A percentile compares a stretch with the other conserved stretches of the same genome.
Conservation (phyloP, 805 yeast species). For the Ogataea populi-albae region DNA sequence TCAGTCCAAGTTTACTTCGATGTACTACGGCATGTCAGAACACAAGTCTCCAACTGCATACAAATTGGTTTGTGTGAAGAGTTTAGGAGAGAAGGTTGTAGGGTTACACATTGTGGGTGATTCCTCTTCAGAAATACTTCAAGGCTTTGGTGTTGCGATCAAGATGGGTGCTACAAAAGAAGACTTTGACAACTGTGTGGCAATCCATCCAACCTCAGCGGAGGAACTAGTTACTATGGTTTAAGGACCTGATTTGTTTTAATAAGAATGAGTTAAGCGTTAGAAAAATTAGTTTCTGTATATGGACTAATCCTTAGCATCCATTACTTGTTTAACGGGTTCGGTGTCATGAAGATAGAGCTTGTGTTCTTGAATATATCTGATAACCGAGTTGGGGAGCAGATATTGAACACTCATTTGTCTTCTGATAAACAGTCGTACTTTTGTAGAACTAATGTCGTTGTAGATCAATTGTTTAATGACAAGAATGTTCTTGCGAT, state of each 20-base stretch:
- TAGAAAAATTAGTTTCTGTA: background rate
- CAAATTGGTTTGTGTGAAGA: slow-evolving; percentile 68
- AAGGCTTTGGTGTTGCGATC: slow-evolving; percentile 97
- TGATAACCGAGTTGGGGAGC: slow-evolving; percentile 88
- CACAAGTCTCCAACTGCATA: slow-evolving; percentile 84
- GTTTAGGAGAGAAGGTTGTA: slow-evolving; percentile 86
- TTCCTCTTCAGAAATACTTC: slow-evolving; percentile 84
- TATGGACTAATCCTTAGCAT: slow-evolving; percentile 23
- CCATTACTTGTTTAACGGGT: slow-evolving; percentile 86
- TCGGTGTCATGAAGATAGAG: slow-evolving; percentile 83
- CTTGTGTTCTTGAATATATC: slow-evolving; percentile 91
- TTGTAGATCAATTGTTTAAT: slow-evolving; percentile 95
- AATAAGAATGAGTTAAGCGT: background rate
- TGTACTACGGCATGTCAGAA: slow-evolving; percentile 88
- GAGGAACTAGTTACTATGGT: slow-evolving; percentile 92
- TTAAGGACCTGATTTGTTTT: slow-evolving; percentile 18
- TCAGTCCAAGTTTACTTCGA: slow-evolving; percentile 78
- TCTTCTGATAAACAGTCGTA: slow-evolving; percentile 84
- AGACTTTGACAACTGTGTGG: slow-evolving; percentile 94
- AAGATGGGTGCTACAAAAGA: slow-evolving; percentile 99
- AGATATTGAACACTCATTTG: slow-evolving; percentile 97
- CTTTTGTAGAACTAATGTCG: slow-evolving; percentile 94
- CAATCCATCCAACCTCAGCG: slow-evolving; percentile 98
- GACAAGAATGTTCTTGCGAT: slow-evolving; percentile 86
- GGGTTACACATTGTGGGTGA: slow-evolving; percentile 96